These are phyloP conservation scores for Geosmithia flava DNA, from an alignment of 2,329 filamentous ascomycete genomes.

Conservation along the genomic window DNA sequence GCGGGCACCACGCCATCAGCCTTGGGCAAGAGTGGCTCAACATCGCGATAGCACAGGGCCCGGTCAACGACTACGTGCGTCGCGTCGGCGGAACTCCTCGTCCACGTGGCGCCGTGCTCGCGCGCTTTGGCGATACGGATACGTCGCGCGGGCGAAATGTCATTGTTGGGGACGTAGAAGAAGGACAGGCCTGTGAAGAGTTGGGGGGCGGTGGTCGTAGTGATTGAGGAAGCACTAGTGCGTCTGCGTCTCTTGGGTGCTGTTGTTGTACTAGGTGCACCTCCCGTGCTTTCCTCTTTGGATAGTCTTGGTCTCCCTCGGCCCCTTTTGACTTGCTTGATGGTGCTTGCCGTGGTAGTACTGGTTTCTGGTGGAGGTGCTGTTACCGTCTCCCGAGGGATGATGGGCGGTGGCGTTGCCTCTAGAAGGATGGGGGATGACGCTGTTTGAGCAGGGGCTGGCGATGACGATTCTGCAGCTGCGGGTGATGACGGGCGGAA, in stretches of 20 bases:
- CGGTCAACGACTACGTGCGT: conserved; percentile 77
- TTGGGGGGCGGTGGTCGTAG: conserved; percentile 21
- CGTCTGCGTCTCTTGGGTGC: conserved; percentile 33
- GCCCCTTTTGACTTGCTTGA: too few species aligned
- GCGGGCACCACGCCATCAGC: background rate
- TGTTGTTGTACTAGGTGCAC: background rate
- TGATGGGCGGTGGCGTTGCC: background rate
- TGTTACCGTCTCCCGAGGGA: background rate
- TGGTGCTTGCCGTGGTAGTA: conserved; percentile 16
- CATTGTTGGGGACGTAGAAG: conserved; percentile 73
- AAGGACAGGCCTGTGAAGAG: conserved; percentile 50
- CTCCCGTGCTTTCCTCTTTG: too few species aligned
- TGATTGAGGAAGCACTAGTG: conserved; percentile 13
- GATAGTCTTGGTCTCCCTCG: too few species aligned
- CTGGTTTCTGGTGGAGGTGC: background rate
- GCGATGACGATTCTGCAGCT: background rate
- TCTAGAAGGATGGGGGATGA: too few species aligned
- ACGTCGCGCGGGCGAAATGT: conserved; percentile 53
- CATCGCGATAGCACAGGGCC: conserved; percentile 47
- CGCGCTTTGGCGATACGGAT: conserved; percentile 63
- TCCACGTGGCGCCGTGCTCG: conserved; percentile 66
- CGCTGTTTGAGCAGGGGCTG: too few species aligned
- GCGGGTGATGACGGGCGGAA: background rate
- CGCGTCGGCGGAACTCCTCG: conserved; percentile 42
- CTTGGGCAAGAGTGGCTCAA: conserved; percentile 26